Evolutionary conservation across 2,329 filamentous ascomycete species (phyloP), one percentile per base, ranked within the genome.

Genomic region (Fusarium pseudonygamai): DNA sequence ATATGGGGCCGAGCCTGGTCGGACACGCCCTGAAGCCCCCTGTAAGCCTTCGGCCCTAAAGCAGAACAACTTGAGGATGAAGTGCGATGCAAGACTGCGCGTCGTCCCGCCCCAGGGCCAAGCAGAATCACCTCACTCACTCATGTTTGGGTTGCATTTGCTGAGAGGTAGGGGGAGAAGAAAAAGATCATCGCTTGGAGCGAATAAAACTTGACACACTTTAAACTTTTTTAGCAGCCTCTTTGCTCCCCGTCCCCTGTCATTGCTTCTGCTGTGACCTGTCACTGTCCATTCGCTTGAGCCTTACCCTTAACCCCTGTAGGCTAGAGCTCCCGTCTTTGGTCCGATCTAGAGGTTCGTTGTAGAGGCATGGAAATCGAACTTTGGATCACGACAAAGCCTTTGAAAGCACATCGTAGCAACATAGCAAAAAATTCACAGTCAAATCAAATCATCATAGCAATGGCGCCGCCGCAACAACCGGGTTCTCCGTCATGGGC

Each of bases 321-420:
- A 55, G 42, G 59, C 71, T 72, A 66, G 58, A 73, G 57, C 69
- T 71, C 64, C 67, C 60, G 63, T n/a, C 70, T 63, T 65, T 76
- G 75, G 76, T 69, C 66, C 78, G 78, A 79, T 79, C 78, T 66
- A 36, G 64, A 75, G 64, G 58, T 26, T 53, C 60, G 60, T 62
- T 65, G 70, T 69, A 60, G 49, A 52, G 68, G 49, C 67, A 64
- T 78, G 71, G 62, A 60, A 45, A 79, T 79, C 78, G 77, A 55
- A 24, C 30, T n/a, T 16, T 55, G 36, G 30, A 64, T 64, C 66
- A 28, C 52, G 37, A 37, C 30, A 55, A 34, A 65, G 34, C 42
- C n/a, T n/a, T n/a, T n/a, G n/a, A 50, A 61, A 65, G 40, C 22
- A 26, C 43, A 61, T 55, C 36, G 36, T 28, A 61, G 49, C 47